Evolutionary conservation across 2,329 filamentous ascomycete genomes (phyloP).

Genomic region (Colletotrichum truncatum): DNA sequence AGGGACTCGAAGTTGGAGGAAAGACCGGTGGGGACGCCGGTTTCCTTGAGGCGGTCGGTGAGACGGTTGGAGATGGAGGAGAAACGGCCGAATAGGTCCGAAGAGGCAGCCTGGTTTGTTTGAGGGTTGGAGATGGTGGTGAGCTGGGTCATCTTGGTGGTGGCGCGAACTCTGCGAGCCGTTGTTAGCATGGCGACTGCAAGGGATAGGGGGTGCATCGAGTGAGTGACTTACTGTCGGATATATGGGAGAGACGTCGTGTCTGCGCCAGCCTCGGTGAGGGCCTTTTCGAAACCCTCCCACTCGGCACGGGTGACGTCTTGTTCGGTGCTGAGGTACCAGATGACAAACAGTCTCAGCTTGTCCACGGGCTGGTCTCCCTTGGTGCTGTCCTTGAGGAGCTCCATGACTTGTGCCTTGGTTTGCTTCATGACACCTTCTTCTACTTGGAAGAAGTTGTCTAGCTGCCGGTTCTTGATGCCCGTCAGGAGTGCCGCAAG

Average conservation of each 20-base stretch:
- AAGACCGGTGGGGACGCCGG: constrained; percentile 74
- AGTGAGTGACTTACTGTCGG: constrained; percentile 70
- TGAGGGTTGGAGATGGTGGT: constrained; percentile 85
- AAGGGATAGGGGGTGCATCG: neutral
- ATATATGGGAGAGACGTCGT: constrained; percentile 85
- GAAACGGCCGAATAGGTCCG: constrained; percentile 91
- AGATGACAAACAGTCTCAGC: constrained; percentile 93
- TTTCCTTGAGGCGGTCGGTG: constrained; percentile 93
- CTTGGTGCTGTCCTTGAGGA: constrained; percentile 83
- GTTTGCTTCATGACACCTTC: constrained; percentile 92
- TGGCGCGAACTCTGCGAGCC: constrained; percentile 78
- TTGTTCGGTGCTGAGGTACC: constrained; percentile 93
- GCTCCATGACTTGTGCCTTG: constrained; percentile 86
- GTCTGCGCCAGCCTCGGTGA: constrained; percentile 80
- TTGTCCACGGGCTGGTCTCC: constrained; percentile 89
- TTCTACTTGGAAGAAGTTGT: constrained; percentile 96
- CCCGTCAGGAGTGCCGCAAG: constrained; percentile 64
- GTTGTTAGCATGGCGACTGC: constrained; percentile 9
- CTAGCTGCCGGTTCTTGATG: constrained; percentile 94
- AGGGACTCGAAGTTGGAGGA: constrained; percentile 90
- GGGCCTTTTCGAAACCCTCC: constrained; percentile 84
- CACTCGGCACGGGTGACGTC: constrained; percentile 86
- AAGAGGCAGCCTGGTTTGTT: constrained; percentile 68
- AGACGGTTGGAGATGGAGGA: constrained; percentile 90
- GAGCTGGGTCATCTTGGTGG: constrained; percentile 98